Evolutionary conservation across 768 basidiomycete species (phyloP), one percentile per base, ranked within the genome.

Genomic region (Pleurotus pulmonarius): DNA sequence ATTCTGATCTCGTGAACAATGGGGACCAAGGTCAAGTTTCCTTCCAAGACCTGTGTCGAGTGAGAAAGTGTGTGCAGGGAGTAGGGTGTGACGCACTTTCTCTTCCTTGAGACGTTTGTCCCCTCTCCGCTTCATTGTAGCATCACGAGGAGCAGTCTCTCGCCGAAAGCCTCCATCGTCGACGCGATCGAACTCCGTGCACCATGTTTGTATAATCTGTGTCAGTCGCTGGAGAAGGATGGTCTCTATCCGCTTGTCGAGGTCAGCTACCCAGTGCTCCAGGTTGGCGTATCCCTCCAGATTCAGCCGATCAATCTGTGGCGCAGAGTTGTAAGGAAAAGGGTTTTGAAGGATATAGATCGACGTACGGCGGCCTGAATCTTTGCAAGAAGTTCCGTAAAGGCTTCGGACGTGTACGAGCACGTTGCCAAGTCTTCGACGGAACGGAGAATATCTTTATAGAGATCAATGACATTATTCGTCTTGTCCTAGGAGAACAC

Each of bases 1-100:
- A 98, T 98, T 72, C 95, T 84, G 60, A 98, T 91, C 69, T 98
- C 96, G 69, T 98, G 95, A 5, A 96, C 80, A 56, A 97, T 88
- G 0, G 94, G 91, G 62, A 90, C 87, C 61, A 98, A 69, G 1
- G 80, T 77, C 81, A 95, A 85, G 58, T 81, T 80, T 12, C 82
- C 82, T 64, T 93, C 91, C 64, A 87, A 63, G 67, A 83, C 80
- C 90, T 92, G 61, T 44, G 55, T 3, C 4, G 4, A 46, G 13
- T 22, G 13, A 39, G 20, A 39, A 24, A 16, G 5, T 29, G 8
- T 20, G 12, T 25, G n/a, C 11, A 24, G 26, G 45, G 15, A 18
- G 0, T 5, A 34, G 25, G 38, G 20, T 26, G 44, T 26, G 11
- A 64, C 75, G 2, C 7, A 86, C 90, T 84, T 90, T 92, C 61